phyloP scores from a whole-genome alignment of 129 eudicot genomes.

The Ambrosia artemisiifolia region DNA sequence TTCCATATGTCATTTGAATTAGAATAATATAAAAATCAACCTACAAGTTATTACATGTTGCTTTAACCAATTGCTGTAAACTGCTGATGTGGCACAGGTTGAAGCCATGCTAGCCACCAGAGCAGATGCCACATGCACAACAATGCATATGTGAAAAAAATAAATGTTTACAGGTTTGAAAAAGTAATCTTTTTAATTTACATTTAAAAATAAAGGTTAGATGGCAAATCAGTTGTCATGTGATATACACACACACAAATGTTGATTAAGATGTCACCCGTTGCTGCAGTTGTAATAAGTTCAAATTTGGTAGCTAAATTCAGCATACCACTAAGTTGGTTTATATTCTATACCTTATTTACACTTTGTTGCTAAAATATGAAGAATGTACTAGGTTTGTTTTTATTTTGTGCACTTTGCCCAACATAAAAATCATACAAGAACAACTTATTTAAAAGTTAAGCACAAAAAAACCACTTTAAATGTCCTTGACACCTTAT shows the following conservation, averaged over 20 bases:
- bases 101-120: background rate
- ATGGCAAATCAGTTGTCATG: background rate
- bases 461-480: background rate
- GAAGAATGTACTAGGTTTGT: background rate
- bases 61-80: background rate
- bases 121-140: background rate
- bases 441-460: background rate
- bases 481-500: conserved; percentile 52
- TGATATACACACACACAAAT: background rate
- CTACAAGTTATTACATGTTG: background rate
- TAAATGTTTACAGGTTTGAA: background rate
- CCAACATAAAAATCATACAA: background rate
- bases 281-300: background rate
- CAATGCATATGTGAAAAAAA: background rate
- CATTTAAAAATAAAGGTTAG: background rate
- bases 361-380: background rate
- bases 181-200: background rate
- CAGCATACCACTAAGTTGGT: background rate
- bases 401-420: background rate
- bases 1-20: background rate
- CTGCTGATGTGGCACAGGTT: background rate
- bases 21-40: background rate
- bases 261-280: background rate
- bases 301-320: background rate
- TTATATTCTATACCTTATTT: background rate